These are phyloP conservation scores for Haematococcus sp. DNA, from an alignment of 139 green algal species.

Conservation along the genomic window DNA sequence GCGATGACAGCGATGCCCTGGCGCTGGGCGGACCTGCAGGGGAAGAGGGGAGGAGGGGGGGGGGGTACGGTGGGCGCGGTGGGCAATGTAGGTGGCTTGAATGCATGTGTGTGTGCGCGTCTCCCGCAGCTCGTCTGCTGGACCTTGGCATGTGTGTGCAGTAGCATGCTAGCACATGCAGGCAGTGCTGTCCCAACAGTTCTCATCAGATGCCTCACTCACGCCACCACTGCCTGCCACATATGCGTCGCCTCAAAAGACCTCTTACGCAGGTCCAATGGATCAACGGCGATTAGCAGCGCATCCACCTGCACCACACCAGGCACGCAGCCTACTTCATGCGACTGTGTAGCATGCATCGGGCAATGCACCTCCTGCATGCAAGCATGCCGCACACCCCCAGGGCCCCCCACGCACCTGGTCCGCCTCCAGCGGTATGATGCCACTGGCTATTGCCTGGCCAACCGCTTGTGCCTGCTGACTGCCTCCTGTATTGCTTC, in stretches of 20 bases:
- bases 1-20: conserved; percentile 1
- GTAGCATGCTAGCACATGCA: not conserved
- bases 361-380: not conserved
- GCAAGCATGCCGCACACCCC: not conserved
- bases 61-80: not conserved
- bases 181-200: too few species aligned
- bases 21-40: not conserved
- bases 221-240: not conserved
- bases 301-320: too few species aligned
- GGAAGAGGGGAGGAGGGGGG: too few species aligned
- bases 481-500: too few species aligned
- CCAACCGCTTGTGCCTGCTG: too few species aligned
- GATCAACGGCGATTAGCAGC: not conserved
- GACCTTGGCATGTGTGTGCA: not conserved
- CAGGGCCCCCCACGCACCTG: too few species aligned
- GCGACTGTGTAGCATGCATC: too few species aligned
- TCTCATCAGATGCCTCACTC: too few species aligned
- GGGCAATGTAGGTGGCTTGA: too few species aligned
- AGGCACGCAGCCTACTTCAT: not conserved
- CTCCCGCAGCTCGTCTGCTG: not conserved
- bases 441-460: too few species aligned
- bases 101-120: too few species aligned
- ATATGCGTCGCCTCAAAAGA: not conserved
- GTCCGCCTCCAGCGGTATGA: too few species aligned
- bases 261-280: not conserved